Percentiles rank a stretch among this genome's conserved stretches.
These are phyloP conservation scores for Dothideomycetidae sp. DNA, from an alignment of 2,329 filamentous ascomycete species.

Conservation along the genomic window DNA sequence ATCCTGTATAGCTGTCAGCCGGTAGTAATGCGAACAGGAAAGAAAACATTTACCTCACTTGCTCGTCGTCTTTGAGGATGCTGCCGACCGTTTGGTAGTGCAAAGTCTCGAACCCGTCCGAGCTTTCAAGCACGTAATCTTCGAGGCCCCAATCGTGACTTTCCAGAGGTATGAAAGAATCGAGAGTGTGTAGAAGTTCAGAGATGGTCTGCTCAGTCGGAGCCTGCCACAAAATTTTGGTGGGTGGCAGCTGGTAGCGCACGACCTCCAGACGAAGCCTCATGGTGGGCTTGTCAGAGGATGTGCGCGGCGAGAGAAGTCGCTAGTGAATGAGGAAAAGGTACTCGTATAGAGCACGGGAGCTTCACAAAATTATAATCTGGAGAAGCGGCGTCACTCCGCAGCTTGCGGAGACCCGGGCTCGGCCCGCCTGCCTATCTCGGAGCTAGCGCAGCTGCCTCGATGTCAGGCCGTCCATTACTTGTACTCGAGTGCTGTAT, in stretches of 20 bases:
- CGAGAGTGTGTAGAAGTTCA: conserved; percentile 62
- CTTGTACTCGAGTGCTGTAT: too few species aligned
- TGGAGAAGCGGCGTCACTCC: too few species aligned
- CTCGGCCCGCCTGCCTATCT: too few species aligned
- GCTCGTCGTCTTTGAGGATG: conserved; percentile 68
- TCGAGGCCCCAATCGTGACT: conserved; percentile 71
- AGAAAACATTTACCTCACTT: conserved; percentile 52
- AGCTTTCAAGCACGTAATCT: conserved; percentile 73
- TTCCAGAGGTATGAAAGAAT: conserved; percentile 69
- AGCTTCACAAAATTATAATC: too few species aligned
- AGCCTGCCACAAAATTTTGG: conserved; percentile 58
- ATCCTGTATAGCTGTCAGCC: conserved; percentile 41
- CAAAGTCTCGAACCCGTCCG: conserved; percentile 61
- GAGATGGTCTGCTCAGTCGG: conserved; percentile 46
- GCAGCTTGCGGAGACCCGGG: too few species aligned
- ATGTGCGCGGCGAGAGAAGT: too few species aligned
- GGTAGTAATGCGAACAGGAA: conserved; percentile 4
- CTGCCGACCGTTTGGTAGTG: conserved; percentile 63
- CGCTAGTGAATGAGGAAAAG: too few species aligned
- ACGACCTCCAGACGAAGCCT: conserved; percentile 61
- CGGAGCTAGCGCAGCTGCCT: too few species aligned
- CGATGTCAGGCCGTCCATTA: too few species aligned
- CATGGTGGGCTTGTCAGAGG: conserved; percentile 31
- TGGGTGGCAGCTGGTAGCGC: conserved; percentile 58
- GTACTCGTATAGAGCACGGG: too few species aligned